Evolutionary conservation across 2,329 filamentous ascomycete genomes (phyloP).

Genomic region (Westerdykella ornata): DNA sequence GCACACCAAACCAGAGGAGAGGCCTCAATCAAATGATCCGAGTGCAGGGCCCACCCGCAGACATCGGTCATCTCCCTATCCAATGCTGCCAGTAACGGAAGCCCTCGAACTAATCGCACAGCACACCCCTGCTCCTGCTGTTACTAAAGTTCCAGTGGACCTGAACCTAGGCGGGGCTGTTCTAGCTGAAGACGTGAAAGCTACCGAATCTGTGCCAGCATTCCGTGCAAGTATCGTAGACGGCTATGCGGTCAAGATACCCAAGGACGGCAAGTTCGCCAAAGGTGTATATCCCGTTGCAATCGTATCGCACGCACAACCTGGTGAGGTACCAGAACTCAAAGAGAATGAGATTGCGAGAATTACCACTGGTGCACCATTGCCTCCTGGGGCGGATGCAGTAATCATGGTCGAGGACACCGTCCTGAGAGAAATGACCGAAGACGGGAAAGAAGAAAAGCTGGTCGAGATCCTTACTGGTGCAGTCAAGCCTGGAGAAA

Average conservation of each 20-base stretch:
- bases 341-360: constrained; percentile 71
- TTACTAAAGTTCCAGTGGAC: constrained; percentile 56
- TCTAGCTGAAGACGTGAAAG: constrained; percentile 73
- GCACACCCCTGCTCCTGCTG: constrained; percentile 59
- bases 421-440: constrained; percentile 63
- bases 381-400: constrained; percentile 80
- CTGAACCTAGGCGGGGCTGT: constrained; percentile 65
- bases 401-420: constrained; percentile 99
- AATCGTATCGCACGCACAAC: constrained; percentile 77
- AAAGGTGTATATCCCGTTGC: constrained; percentile 81
- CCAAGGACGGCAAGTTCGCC: constrained; percentile 42
- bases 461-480: constrained; percentile 80
- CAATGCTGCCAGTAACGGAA: constrained; percentile 80
- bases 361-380: constrained; percentile 89
- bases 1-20: constrained; percentile 61
- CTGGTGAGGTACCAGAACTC: constrained; percentile 59
- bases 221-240: constrained; percentile 96
- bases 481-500: constrained; percentile 69
- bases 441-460: constrained; percentile 76
- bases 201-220: constrained; percentile 78
- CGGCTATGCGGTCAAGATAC: constrained; percentile 63
- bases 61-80: constrained; percentile 80
- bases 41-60: constrained; percentile 58
- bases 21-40: constrained; percentile 53
- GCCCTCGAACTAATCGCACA: constrained; percentile 67